phyloP scores from a whole-genome alignment of 1,284 basidiomycete species.

The Marasmius sp. region DNA sequence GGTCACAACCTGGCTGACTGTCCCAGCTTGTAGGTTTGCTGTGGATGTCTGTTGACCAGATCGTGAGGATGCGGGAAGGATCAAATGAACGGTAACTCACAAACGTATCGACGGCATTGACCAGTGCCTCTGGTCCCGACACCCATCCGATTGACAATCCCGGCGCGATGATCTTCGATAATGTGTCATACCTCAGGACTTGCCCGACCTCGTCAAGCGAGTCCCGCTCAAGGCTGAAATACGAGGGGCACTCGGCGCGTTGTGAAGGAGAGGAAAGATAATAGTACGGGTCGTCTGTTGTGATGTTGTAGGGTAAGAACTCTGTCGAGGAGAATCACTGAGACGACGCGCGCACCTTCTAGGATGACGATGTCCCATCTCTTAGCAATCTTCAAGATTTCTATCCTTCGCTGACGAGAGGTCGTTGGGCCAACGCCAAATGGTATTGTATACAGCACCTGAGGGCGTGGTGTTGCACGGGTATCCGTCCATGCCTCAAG shows the following conservation, averaged over 20 bases:
- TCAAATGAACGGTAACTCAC: neutral
- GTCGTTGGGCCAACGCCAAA: neutral
- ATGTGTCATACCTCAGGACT: neutral
- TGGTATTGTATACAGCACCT: neutral
- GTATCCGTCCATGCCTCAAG: neutral
- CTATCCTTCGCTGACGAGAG: neutral
- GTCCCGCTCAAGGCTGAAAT: neutral
- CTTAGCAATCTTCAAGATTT: neutral
- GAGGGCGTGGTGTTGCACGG: neutral
- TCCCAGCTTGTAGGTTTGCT: neutral
- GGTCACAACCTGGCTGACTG: neutral
- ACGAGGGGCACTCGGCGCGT: neutral
- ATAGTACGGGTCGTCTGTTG: neutral
- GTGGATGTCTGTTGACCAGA: neutral
- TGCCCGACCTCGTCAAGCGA: neutral
- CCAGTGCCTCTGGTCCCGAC: neutral
- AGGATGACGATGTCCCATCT: neutral
- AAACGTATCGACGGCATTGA: neutral
- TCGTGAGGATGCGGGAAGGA: too few relatives aligned
- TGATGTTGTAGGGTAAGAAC: neutral
- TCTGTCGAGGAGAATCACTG: too few relatives aligned
- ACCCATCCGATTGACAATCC: neutral
- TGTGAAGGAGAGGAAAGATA: neutral
- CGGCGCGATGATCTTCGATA: neutral
- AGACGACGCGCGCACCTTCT: neutral